These are phyloP conservation scores for Atkinsonella texensis DNA, from an alignment of 2,329 filamentous ascomycete genomes.

Conservation along the genomic window DNA sequence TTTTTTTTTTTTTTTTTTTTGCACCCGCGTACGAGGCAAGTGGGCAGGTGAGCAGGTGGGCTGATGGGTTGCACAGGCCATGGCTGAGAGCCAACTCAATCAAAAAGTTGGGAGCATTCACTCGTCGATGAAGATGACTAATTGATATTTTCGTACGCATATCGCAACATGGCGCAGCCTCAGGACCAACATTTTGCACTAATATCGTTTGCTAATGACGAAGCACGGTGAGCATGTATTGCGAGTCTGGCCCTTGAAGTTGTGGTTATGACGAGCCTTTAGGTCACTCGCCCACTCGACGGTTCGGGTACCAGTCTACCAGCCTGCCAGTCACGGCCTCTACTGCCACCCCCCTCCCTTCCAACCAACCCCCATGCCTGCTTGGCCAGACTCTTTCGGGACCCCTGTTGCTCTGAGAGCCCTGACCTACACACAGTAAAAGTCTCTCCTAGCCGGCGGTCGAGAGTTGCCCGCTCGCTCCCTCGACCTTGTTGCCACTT, in stretches of 20 bases:
- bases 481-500: constrained; percentile 1
- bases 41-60: background rate
- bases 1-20: too few relatives aligned
- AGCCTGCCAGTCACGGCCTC: background rate
- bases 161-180: background rate
- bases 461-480: background rate
- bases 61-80: background rate
- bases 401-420: background rate
- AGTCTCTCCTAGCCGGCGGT: background rate
- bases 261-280: background rate
- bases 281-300: background rate
- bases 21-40: too few relatives aligned
- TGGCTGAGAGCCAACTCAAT: background rate
- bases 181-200: background rate
- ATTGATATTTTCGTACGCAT: background rate
- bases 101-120: background rate
- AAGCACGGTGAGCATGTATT: background rate
- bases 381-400: too few relatives aligned
- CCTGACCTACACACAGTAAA: background rate
- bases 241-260: background rate
- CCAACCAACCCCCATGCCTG: too few relatives aligned
- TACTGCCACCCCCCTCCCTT: constrained; percentile 3
- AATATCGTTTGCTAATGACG: background rate
- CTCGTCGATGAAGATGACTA: background rate
- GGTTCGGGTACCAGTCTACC: background rate